Conservation (phyloP, 2,329 filamentous ascomycete genomes). For the Didymella exigua region DNA sequence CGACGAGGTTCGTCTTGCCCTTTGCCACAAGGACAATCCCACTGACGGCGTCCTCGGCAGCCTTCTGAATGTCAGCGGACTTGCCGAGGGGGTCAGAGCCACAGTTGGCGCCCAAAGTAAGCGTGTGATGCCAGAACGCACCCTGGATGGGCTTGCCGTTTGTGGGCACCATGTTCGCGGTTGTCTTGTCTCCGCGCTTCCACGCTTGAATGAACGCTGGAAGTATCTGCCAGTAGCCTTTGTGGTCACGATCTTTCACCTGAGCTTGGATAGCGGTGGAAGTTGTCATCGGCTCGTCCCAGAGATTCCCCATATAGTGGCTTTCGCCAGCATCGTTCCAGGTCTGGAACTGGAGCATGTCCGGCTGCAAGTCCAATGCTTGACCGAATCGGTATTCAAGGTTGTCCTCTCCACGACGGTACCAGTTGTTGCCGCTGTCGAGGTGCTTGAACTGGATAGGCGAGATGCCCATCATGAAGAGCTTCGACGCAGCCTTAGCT, state of each 20-base stretch:
- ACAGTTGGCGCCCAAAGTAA: slow-evolving; percentile 38
- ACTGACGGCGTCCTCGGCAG: slow-evolving; percentile 19
- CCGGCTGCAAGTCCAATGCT: slow-evolving; percentile 43
- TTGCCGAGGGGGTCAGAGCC: slow-evolving; percentile 53
- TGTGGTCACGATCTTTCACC: slow-evolving; percentile 43
- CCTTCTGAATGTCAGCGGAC: slow-evolving; percentile 9
- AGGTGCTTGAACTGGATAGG: slow-evolving; percentile 50
- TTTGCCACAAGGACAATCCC: slow-evolving; percentile 22
- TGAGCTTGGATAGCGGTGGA: slow-evolving; percentile 32
- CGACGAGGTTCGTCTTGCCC: slow-evolving; percentile 24
- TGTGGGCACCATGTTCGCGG: slow-evolving; percentile 27
- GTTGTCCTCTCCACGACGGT: slow-evolving; percentile 48
- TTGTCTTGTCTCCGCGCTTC: slow-evolving; percentile 40
- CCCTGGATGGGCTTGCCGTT: slow-evolving; percentile 26
- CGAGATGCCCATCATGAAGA: slow-evolving; percentile 46
- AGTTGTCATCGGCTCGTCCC: slow-evolving; percentile 41
- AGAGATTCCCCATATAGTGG: slow-evolving; percentile 51
- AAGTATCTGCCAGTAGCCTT: slow-evolving; percentile 45
- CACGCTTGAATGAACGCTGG: slow-evolving; percentile 47
- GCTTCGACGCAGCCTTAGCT: slow-evolving; percentile 39
- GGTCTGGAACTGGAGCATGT: slow-evolving; percentile 49
- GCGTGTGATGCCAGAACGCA: slow-evolving; percentile 31
- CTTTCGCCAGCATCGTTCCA: slow-evolving; percentile 52
- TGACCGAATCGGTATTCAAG: slow-evolving; percentile 38
- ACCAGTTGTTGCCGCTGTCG: slow-evolving; percentile 39